Conservation (phyloP, 768 basidiomycete genomes). For the Pleurotus ostreatus region DNA sequence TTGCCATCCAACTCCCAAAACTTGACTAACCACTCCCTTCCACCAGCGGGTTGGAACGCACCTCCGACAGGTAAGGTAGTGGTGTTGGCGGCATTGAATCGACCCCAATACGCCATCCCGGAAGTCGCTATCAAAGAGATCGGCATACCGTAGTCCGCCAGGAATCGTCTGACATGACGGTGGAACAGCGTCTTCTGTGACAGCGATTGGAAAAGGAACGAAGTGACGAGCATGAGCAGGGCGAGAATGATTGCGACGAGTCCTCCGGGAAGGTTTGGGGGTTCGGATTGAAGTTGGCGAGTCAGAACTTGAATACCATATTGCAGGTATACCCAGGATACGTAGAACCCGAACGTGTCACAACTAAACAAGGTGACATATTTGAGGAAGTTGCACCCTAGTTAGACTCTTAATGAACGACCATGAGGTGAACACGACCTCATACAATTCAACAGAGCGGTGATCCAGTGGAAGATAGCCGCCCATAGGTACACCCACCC, state of each 20-base stretch:
- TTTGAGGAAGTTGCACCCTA: slow-evolving; percentile 80
- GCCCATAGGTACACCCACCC: slow-evolving; percentile 94
- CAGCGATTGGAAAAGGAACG: slow-evolving; percentile 69
- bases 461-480: slow-evolving; percentile 81
- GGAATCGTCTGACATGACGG: slow-evolving; percentile 67
- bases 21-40: slow-evolving; percentile 76
- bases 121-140: slow-evolving; percentile 75
- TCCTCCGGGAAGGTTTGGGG: slow-evolving; percentile 39
- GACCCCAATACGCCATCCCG: slow-evolving; percentile 84
- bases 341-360: slow-evolving; percentile 91
- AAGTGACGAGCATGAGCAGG: slow-evolving; percentile 68
- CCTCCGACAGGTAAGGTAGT: slow-evolving; percentile 64
- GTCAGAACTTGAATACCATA: slow-evolving; percentile 85
- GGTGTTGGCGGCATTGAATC: slow-evolving; percentile 57
- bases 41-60: slow-evolving; percentile 69
- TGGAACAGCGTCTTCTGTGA: slow-evolving; percentile 67
- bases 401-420: neutral
- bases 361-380: slow-evolving; percentile 90
- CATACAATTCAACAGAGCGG: slow-evolving; percentile 74
- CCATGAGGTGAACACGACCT: neutral
- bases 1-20: slow-evolving; percentile 88
- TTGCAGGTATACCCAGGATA: slow-evolving; percentile 86
- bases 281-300: slow-evolving; percentile 52
- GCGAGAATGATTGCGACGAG: slow-evolving; percentile 71
- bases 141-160: slow-evolving; percentile 90